A percentile compares a stretch with the other conserved stretches of the same genome.
These are phyloP conservation scores for Cordyceps cateniannulata DNA, from an alignment of 2,329 filamentous ascomycete species.

Conservation along the genomic window DNA sequence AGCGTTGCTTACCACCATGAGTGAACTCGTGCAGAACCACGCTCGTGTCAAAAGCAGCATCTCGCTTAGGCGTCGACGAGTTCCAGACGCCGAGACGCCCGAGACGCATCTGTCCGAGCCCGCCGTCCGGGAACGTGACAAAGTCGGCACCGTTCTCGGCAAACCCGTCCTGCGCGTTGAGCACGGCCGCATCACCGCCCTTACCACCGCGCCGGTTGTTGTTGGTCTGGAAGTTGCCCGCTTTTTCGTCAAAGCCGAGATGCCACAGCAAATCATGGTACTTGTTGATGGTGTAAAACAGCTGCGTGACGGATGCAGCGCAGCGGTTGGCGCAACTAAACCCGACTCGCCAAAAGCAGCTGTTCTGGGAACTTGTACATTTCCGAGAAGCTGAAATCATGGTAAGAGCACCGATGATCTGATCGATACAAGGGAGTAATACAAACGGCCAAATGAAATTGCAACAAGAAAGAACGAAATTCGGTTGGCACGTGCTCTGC, in stretches of 20 bases:
- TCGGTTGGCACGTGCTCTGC: too few species aligned
- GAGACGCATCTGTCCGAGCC: conserved; percentile 46
- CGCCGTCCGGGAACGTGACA: conserved; percentile 45
- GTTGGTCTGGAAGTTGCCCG: conserved; percentile 54
- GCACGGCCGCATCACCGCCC: conserved; percentile 46
- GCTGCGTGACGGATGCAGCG: conserved; percentile 51
- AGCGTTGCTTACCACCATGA: conserved; percentile 35
- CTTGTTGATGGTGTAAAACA: conserved; percentile 54
- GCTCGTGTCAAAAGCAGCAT: conserved; percentile 52
- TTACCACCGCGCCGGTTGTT: conserved; percentile 49
- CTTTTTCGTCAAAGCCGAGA: conserved; percentile 51
- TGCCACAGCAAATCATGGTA: conserved; percentile 54
- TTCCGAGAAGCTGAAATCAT: too few species aligned
- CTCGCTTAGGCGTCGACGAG: conserved; percentile 38
- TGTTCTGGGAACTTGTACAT: too few species aligned
- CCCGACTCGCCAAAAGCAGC: too few species aligned
- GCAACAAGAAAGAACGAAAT: too few species aligned
- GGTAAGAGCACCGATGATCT: too few species aligned
- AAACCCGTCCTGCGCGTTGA: conserved; percentile 51
- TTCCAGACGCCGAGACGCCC: conserved; percentile 51
- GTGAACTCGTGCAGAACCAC: conserved; percentile 56
- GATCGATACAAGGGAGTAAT: too few species aligned
- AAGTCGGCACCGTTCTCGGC: conserved; percentile 54
- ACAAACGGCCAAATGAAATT: too few species aligned
- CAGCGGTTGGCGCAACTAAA: too few species aligned